Evolutionary conservation across 2,329 filamentous ascomycete species (phyloP), one percentile per base, ranked within the genome.

Genomic region (Aspergillus oerlinghausenensis): DNA sequence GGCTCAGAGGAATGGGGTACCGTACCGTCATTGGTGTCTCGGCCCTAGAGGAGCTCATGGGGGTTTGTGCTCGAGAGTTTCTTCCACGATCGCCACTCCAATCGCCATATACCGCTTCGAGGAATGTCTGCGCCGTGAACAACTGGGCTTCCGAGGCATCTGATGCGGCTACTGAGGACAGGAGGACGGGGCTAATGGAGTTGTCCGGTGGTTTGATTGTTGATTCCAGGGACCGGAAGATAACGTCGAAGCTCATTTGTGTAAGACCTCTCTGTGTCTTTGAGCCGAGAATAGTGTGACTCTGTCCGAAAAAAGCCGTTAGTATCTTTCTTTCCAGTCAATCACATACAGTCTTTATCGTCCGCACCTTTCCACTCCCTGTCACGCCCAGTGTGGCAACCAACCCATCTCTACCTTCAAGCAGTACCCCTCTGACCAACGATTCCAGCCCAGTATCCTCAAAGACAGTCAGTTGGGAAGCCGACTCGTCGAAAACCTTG

Each of bases 351-450:
- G 32, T 42, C 10, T 11, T 26, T 38, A 11, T 47, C 10, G 19
- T 26, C 10, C 59, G n/a, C 45, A 96, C 93, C 86, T 99, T 99
- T 73, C 94, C 94, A 51, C 92, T 97, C 11, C 94, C 94, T 7
- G 93, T 97, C 47, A 97, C 92, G 17, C 94, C 94, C 56, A 99
- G 75, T 6, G 94, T 97, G 29, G 94, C 94, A 54, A 99, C 79
- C 55, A 97, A 77, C 9, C 90, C 92, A 81, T 97, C 93, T 62
- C 91, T 88, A 19, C 92, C 91, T 61, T 94, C 88, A 51, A 87
- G 84, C 35, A 99, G 71, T 3, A 96, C 92, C 21, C 90, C 91
- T 66, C 93, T 87, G 6, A 97, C 83, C 47, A 97, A 79, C 0
- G 85, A 82, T 14, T 88, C 77, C 48, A 96, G 84, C 25, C 88